Evolutionary conservation across 2,329 filamentous ascomycete genomes (phyloP), one percentile per base, ranked within the genome.

Genomic region (Claviceps sp.): DNA sequence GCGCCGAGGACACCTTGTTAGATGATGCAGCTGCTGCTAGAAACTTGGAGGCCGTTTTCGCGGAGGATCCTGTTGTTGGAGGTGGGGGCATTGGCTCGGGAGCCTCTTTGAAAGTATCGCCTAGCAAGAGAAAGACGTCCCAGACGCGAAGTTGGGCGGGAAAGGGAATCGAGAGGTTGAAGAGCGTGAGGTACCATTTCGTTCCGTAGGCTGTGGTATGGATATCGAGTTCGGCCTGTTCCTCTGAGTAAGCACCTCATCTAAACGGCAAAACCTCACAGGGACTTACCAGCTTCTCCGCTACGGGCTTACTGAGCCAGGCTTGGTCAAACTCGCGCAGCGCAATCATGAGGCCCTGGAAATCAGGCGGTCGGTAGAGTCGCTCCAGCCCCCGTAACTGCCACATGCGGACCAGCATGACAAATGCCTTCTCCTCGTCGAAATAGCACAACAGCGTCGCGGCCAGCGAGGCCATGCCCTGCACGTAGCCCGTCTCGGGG

Each of bases 401-500:
- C 89, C 91, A 98, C 62, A 98, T 75, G 24, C 93, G 81, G n/a
- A 94, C 90, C 51, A 97, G 72, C 93, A 98, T 97, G 47, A 97
- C 81, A 61, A 98, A 98, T 5, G 88, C 84, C 60, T 82, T 82
- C 67, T 96, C 93, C 67, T 98, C 93, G 58, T 97, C 91, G 66
- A 90, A 98, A 65, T 98, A 98, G 64, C 91, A 95, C 6, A 98
- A 79, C 20, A 98, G 73, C 0, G 93, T 97, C 1, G 91, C 91
- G 1, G 88, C 90, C 41, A 97, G 73, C 22, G 89, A 87, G 16
- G 91, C 93, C 93, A 98, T 98, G 51, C 93, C 93, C 68, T 98
- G 93, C 0, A 97, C 93, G 65, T 98, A 98, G 30, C 93, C 93
- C 5, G 87, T 93, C 24, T 87, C 84, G 0, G 89, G 87, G 57